Conservation (phyloP, 805 yeast species). For the Pichia paraexigua region DNA sequence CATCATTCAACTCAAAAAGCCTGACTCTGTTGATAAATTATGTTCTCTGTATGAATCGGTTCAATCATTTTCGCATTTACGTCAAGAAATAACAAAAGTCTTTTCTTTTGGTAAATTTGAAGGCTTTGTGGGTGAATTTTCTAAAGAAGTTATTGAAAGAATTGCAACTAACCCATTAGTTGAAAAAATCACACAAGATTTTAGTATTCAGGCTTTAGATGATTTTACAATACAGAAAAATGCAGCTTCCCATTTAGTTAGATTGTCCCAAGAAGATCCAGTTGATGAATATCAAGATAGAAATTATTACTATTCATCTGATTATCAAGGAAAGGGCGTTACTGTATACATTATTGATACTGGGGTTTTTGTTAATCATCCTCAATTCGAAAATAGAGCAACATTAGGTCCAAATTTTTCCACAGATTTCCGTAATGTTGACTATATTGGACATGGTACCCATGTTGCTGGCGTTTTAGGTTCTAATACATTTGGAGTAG, state of each 20-base stretch:
- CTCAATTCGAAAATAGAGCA: conserved; percentile 61
- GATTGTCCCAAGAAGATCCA: conserved; percentile 45
- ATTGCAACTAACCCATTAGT: conserved; percentile 54
- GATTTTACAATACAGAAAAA: conserved; percentile 29
- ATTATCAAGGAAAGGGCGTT: conserved; percentile 48
- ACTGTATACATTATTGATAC: conserved; percentile 78
- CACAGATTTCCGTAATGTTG: conserved; percentile 49
- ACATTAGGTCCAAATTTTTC: conserved; percentile 54
- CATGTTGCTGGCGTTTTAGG: conserved; percentile 90
- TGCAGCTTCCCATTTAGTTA: conserved; percentile 47
- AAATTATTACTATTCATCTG: conserved; percentile 42
- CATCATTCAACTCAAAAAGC: conserved; percentile 44
- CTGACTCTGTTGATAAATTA: conserved; percentile 41
- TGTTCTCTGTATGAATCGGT: conserved; percentile 35
- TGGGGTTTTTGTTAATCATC: conserved; percentile 58
- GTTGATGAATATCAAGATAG: conserved; percentile 18
- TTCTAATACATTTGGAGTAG: conserved; percentile 73
- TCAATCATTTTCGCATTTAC: conserved; percentile 33
- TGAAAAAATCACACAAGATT: conserved; percentile 62
- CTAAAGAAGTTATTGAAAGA: conserved; percentile 37
- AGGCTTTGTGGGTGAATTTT: conserved; percentile 60
- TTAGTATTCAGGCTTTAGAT: conserved; percentile 49
- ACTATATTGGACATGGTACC: conserved; percentile 83
- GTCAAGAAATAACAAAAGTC: conserved; percentile 40
- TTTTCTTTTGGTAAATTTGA: conserved; percentile 64